Evolutionary conservation across 1,284 basidiomycete genomes (phyloP), one percentile per base, ranked within the genome.

Genomic region (Lignosus rhinocerotis): DNA sequence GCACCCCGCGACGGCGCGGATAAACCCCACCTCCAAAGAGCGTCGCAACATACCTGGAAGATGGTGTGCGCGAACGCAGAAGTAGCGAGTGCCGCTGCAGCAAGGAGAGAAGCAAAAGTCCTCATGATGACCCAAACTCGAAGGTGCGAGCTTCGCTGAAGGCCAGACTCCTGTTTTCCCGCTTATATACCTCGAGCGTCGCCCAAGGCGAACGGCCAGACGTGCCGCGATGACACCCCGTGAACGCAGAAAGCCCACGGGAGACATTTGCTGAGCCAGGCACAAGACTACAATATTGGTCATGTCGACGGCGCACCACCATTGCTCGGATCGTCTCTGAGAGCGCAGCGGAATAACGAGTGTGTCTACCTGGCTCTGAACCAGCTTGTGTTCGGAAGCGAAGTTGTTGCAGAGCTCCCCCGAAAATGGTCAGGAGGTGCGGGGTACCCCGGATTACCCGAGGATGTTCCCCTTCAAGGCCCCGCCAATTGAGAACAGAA

Each of bases 31-130:
- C 49, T 42, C 38, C 50, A 51, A 19, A 10, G 19, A 38, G 31
- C 36, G 32, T 33, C 33, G 10, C 30, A 38, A 55, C 61, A 16
- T 57, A 78, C 80, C 70, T 81, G 80, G 67, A 82, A 81, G 64
- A 82, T 81, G 31, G 76, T 76, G 63, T 82, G 80, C 2, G 75
- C 80, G 56, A 68, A 70, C 39, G 65, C 74, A 19, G 73, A 69
- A 43, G 66, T 55, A 2, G 65, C 68, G 21, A 72, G 56, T 42
- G 66, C 65, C 25, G 67, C 59, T 42, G 76, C 53, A 17, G 70
- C 61, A 21, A 70, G 49, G 42, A 74, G 56, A 61, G 67, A 66
- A 61, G 65, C 54, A 48, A 67, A 60, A 42, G 58, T 59, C 58
- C 56, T 65, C 65, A 66, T 69, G 47, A 21, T 59, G 52, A 32